phyloP scores from a whole-genome alignment of 192 early-diverging fungal species.

The Coemansia sp. region DNA sequence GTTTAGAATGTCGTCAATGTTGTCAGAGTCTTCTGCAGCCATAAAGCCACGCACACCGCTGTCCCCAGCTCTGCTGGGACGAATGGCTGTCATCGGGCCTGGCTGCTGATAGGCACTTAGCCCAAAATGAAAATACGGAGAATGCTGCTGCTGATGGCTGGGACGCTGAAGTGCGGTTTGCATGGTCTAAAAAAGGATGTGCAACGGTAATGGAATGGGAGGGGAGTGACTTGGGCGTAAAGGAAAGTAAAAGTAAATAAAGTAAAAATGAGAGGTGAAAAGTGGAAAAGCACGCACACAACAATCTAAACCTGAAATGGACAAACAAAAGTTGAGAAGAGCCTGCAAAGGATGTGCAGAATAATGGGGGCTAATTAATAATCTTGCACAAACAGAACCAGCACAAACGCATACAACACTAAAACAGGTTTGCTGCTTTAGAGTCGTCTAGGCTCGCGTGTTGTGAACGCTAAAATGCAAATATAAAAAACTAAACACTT shows the following conservation, averaged over 20 bases:
- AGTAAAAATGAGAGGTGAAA: not conserved
- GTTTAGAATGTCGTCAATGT: slow-evolving; percentile 54
- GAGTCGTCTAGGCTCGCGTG: not conserved
- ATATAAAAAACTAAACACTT: slow-evolving; percentile 1
- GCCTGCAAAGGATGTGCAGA: slow-evolving; percentile 2
- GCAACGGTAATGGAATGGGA: not conserved
- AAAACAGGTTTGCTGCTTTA: not conserved
- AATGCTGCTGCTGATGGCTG: slow-evolving; percentile 16
- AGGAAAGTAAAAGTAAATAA: slow-evolving; percentile 1
- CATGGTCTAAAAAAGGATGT: slow-evolving; percentile 17
- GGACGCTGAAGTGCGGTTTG: slow-evolving; percentile 33
- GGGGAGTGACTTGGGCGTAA: not conserved
- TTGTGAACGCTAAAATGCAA: not conserved
- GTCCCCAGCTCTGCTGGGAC: not conserved
- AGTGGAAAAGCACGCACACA: not conserved
- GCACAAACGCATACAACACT: not conserved
- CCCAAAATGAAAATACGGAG: slow-evolving; percentile 4
- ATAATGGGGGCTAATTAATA: slow-evolving; percentile 11
- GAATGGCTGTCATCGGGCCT: not conserved
- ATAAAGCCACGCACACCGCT: not conserved
- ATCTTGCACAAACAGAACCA: slow-evolving; percentile 1
- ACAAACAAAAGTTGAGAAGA: not conserved
- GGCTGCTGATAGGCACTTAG: not conserved
- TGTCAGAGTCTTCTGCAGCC: slow-evolving; percentile 34
- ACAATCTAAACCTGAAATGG: not conserved